These are phyloP conservation scores for Chrysanthemum makinoi DNA, from an alignment of 129 eudicot genomes.

Conservation along the genomic window DNA sequence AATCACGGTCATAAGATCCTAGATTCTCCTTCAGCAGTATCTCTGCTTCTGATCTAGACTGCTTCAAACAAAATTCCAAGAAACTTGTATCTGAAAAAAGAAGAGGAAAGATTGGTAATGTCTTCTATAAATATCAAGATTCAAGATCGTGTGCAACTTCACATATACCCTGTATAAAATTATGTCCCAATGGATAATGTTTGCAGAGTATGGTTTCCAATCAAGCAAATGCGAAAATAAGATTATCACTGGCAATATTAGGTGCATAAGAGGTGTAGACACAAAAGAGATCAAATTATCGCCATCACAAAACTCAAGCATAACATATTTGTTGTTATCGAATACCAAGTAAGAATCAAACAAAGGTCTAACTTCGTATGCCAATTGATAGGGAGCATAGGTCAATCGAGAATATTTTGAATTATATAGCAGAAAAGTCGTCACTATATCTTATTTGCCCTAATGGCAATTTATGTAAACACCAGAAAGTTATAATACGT, in stretches of 20 bases:
- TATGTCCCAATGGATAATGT: neutral
- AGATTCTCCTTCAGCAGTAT: constrained; percentile 73
- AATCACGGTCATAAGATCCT: constrained; percentile 71
- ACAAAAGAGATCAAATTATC: neutral
- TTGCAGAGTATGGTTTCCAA: neutral
- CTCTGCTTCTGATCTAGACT: constrained; percentile 85
- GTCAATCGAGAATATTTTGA: neutral
- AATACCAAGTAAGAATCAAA: neutral
- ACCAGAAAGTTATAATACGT: neutral
- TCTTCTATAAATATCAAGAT: neutral
- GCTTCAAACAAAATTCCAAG: constrained; percentile 84
- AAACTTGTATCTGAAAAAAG: constrained; percentile 72
- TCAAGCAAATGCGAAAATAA: neutral
- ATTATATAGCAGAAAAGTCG: neutral
- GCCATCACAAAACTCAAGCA: neutral
- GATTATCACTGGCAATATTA: neutral
- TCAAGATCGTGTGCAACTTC: neutral
- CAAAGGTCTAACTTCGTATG: neutral
- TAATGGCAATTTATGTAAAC: neutral
- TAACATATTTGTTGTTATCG: neutral
- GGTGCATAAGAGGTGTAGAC: neutral
- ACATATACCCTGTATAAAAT: too few species aligned
- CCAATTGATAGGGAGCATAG: neutral
- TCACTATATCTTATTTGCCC: neutral
- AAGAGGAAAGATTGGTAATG: neutral